A percentile compares a stretch with the other conserved stretches of the same genome.
These are phyloP conservation scores for Aspergillus sp. DNA, from an alignment of 2,329 filamentous ascomycete genomes.

Conservation along the genomic window DNA sequence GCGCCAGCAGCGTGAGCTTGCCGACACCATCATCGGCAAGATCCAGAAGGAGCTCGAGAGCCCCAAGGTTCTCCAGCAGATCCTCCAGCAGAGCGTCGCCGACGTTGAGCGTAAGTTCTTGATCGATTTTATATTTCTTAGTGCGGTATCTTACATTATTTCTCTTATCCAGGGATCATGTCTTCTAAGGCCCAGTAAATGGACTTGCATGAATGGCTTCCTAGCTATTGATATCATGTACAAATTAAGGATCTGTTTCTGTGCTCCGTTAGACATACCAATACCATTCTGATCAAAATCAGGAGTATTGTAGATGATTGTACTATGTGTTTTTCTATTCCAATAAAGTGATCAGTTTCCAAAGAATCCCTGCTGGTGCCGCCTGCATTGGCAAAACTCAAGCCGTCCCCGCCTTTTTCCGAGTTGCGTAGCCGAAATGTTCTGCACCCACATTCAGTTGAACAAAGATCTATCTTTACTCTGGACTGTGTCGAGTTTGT, in stretches of 20 bases:
- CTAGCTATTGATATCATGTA: slow-evolving; percentile 38
- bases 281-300: slow-evolving; percentile 31
- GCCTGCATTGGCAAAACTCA: not conserved
- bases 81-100: slow-evolving; percentile 91
- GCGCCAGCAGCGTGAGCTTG: slow-evolving; percentile 95
- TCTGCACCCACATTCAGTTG: not conserved
- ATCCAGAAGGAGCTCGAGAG: slow-evolving; percentile 98
- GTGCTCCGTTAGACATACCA: slow-evolving; percentile 37
- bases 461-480: too few relatives aligned
- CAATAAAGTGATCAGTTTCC: not conserved
- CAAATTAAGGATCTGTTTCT: slow-evolving; percentile 40
- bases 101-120: slow-evolving; percentile 84
- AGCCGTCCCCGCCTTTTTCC: not conserved
- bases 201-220: slow-evolving; percentile 28
- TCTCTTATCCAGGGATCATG: slow-evolving; percentile 35
- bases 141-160: not conserved
- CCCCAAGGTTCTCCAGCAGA: slow-evolving; percentile 95
- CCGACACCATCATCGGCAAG: slow-evolving; percentile 90
- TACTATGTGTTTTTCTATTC: not conserved
- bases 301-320: not conserved
- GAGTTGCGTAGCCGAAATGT: not conserved
- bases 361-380: not conserved
- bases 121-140: not conserved
- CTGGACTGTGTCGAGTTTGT: too few relatives aligned
- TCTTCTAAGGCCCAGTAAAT: slow-evolving; percentile 41